Evolutionary conservation across 2,329 filamentous ascomycete species (phyloP).

Genomic region (Pleomassaria siparia): DNA sequence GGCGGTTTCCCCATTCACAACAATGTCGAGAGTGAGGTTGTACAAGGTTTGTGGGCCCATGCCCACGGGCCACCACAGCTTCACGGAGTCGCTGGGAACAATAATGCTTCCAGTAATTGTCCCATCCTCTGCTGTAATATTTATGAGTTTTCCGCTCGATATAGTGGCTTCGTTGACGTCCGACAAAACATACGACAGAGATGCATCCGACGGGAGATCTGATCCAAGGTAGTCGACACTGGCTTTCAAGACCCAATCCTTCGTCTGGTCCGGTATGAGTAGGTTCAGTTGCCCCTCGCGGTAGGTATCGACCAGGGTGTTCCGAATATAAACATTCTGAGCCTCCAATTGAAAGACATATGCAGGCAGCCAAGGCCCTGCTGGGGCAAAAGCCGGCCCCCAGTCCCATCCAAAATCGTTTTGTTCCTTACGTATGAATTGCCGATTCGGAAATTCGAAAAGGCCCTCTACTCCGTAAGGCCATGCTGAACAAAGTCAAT

Average conservation of each 20-base stretch:
- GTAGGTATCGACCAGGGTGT: slow-evolving; percentile 61
- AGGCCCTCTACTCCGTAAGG: slow-evolving; percentile 50
- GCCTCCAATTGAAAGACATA: slow-evolving; percentile 56
- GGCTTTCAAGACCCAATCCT: slow-evolving; percentile 63
- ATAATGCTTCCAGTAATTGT: slow-evolving; percentile 54
- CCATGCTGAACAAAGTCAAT: slow-evolving; percentile 44
- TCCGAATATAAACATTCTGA: slow-evolving; percentile 51
- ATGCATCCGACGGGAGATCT: slow-evolving; percentile 44
- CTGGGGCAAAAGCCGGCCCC: slow-evolving; percentile 62
- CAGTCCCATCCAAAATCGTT: slow-evolving; percentile 65
- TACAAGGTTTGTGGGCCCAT: slow-evolving; percentile 62
- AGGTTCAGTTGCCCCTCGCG: slow-evolving; percentile 61
- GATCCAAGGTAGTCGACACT: slow-evolving; percentile 60
- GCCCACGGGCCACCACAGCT: slow-evolving; percentile 63
- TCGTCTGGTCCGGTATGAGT: slow-evolving; percentile 57
- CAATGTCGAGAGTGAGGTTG: slow-evolving; percentile 54
- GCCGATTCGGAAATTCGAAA: slow-evolving; percentile 57
- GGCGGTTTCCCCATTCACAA: slow-evolving; percentile 38
- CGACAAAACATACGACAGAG: slow-evolving; percentile 51
- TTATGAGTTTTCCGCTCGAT: slow-evolving; percentile 41
- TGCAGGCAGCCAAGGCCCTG: slow-evolving; percentile 64
- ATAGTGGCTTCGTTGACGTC: slow-evolving; percentile 47
- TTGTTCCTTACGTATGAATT: slow-evolving; percentile 63
- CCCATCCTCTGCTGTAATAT: slow-evolving; percentile 43
- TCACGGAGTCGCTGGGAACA: slow-evolving; percentile 48